These are phyloP conservation scores for Amanita rubescens DNA, from an alignment of 768 basidiomycete species.

Conservation along the genomic window DNA sequence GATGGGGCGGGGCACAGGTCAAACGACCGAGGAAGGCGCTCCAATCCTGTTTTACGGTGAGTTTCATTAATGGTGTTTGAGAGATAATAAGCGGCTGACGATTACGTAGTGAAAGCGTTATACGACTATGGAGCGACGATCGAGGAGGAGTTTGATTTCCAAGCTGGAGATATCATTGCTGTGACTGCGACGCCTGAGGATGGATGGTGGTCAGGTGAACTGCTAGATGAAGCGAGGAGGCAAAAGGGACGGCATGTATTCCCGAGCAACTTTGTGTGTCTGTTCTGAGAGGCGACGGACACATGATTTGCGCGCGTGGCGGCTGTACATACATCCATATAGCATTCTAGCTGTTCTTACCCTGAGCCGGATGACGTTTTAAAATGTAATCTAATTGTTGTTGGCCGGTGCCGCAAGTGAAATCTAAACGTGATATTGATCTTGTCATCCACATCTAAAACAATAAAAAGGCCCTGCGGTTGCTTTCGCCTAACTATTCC, in stretches of 20 bases:
- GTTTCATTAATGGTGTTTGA: constrained; percentile 19
- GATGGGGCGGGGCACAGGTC: constrained; percentile 38
- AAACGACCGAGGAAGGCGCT: constrained; percentile 76
- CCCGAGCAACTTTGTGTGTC: constrained; percentile 82
- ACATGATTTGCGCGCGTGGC: neutral
- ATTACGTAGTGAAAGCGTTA: constrained; percentile 69
- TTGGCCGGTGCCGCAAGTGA: neutral
- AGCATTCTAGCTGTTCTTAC: neutral
- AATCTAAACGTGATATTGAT: neutral
- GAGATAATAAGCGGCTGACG: constrained; percentile 2
- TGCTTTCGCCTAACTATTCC: neutral
- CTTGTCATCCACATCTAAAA: neutral
- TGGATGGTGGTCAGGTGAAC: constrained; percentile 95
- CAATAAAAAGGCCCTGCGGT: neutral
- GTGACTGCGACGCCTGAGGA: constrained; percentile 92
- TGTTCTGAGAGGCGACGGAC: constrained; percentile 42
- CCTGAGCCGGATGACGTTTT: neutral
- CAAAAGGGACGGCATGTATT: constrained; percentile 70
- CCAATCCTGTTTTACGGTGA: constrained; percentile 85
- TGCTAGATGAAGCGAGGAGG: constrained; percentile 70
- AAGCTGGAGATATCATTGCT: constrained; percentile 90
- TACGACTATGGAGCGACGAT: constrained; percentile 83
- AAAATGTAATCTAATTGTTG: neutral
- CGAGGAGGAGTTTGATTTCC: constrained; percentile 95
- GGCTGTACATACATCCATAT: neutral